Evolutionary conservation across 352 stramenopile genomes (phyloP).

Genomic region (Phytophthora uliginosa): DNA sequence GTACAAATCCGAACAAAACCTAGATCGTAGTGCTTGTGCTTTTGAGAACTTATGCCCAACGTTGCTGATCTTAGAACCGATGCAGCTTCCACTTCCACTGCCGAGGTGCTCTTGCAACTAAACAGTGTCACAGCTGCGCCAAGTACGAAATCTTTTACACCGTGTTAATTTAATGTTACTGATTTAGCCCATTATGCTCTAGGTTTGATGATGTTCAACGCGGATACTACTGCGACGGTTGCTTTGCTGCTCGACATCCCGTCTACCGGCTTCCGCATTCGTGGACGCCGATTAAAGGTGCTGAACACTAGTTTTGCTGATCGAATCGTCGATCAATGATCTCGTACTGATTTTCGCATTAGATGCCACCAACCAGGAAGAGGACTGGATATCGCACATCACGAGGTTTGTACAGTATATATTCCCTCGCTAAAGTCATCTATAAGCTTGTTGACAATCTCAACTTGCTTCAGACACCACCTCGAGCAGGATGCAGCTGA

Average conservation of each 20-base stretch:
- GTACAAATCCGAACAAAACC: conserved; percentile 7
- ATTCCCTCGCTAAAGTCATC: not conserved
- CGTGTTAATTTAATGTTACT: not conserved
- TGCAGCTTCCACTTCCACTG: conserved; percentile 75
- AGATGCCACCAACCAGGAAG: conserved; percentile 66
- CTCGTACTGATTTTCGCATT: not conserved
- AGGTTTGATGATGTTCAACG: conserved; percentile 66
- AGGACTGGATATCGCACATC: conserved; percentile 74
- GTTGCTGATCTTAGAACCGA: conserved; percentile 29
- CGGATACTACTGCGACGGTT: conserved; percentile 78
- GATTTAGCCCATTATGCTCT: not conserved
- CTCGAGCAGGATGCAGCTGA: conserved; percentile 75
- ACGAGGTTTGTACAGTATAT: conserved; percentile 44
- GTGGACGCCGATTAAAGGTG: conserved; percentile 62
- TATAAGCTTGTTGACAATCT: not conserved
- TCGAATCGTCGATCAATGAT: conserved; percentile 6
- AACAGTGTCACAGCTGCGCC: conserved; percentile 72
- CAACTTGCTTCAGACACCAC: conserved; percentile 52
- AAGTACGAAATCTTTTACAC: conserved; percentile 48
- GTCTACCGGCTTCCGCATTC: conserved; percentile 61
- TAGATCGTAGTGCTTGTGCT: not conserved
- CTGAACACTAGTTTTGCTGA: not conserved
- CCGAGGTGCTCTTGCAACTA: conserved; percentile 53
- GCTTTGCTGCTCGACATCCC: conserved; percentile 67
- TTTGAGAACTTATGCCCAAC: not conserved